phyloP scores from a whole-genome alignment of 202 grass and related monocot species.

The Setaria viridis region DNA sequence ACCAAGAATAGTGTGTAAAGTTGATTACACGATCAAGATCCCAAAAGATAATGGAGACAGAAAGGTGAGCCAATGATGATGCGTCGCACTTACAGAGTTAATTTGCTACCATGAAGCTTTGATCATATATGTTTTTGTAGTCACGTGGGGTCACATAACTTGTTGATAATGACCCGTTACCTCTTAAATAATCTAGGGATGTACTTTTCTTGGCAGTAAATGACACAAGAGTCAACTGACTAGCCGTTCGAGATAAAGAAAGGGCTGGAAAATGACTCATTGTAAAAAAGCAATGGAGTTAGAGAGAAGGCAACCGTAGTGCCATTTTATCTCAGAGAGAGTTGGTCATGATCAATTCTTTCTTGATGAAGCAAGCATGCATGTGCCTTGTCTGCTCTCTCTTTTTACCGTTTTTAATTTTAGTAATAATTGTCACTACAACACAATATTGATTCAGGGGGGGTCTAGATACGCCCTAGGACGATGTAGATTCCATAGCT shows the following conservation, averaged over 20 bases:
- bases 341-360: neutral
- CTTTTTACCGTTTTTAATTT: neutral
- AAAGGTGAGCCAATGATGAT: constrained; percentile 41
- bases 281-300: constrained; percentile 24
- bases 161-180: neutral
- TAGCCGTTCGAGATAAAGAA: constrained; percentile 26
- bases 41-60: constrained; percentile 28
- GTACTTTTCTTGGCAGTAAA: constrained; percentile 19
- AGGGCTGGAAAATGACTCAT: constrained; percentile 26
- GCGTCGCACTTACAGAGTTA: constrained; percentile 1
- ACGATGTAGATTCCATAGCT: too few relatives aligned
- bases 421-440: neutral
- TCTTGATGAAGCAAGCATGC: constrained; percentile 30
- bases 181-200: constrained; percentile 36
- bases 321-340: neutral
- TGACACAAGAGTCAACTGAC: constrained; percentile 44
- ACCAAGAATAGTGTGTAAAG: constrained; percentile 25
- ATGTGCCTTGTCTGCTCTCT: neutral
- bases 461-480: too few relatives aligned
- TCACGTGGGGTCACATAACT: neutral
- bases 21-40: constrained; percentile 9
- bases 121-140: constrained; percentile 3
- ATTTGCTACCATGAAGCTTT: constrained; percentile 29
- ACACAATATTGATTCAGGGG: too few relatives aligned
- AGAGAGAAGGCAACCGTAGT: constrained; percentile 11